phyloP scores from a whole-genome alignment of 768 basidiomycete species.

The Cystofilobasidium bisporidii region DNA sequence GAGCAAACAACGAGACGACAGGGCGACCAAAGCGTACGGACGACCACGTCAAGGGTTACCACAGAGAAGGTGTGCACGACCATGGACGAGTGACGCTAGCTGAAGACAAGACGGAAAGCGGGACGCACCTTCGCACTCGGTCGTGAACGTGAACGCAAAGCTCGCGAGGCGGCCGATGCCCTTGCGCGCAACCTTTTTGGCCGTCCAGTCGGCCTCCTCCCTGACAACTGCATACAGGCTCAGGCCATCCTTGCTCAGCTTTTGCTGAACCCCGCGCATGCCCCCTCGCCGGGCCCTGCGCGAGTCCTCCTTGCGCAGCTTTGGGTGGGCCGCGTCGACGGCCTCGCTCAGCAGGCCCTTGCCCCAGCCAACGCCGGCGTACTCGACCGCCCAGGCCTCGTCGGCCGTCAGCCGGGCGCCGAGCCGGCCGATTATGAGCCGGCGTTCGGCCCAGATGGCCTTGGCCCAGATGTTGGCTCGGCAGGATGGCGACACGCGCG shows the following conservation, averaged over 20 bases:
- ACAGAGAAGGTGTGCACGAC: not conserved
- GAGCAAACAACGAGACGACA: no score
- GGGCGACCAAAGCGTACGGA: no score
- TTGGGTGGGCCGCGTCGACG: not conserved
- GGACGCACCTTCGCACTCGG: slow-evolving; percentile 11
- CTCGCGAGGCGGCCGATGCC: not conserved
- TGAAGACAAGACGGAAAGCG: no score
- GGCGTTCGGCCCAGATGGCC: slow-evolving; percentile 20
- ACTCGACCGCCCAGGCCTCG: slow-evolving; percentile 18
- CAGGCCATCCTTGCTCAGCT: slow-evolving; percentile 24
- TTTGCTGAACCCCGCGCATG: slow-evolving; percentile 20
- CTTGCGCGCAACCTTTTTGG: slow-evolving; percentile 3
- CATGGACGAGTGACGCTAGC: no score
- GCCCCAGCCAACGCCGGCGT: slow-evolving; percentile 19
- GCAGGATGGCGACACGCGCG: slow-evolving; percentile 14
- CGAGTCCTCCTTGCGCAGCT: not conserved
- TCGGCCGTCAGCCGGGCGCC: slow-evolving; percentile 10
- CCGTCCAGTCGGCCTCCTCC: slow-evolving; percentile 18
- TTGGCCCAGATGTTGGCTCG: slow-evolving; percentile 24
- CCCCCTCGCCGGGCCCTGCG: not conserved
- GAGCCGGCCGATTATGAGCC: slow-evolving; percentile 4
- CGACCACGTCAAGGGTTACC: no score
- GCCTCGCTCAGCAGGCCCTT: slow-evolving; percentile 3
- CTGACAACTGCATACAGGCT: slow-evolving; percentile 20
- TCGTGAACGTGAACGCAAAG: not conserved